Evolutionary conservation across 1,139 yeast species (phyloP), one percentile per base, ranked within the genome.

Genomic region (Yamadazyma friedrichii): DNA sequence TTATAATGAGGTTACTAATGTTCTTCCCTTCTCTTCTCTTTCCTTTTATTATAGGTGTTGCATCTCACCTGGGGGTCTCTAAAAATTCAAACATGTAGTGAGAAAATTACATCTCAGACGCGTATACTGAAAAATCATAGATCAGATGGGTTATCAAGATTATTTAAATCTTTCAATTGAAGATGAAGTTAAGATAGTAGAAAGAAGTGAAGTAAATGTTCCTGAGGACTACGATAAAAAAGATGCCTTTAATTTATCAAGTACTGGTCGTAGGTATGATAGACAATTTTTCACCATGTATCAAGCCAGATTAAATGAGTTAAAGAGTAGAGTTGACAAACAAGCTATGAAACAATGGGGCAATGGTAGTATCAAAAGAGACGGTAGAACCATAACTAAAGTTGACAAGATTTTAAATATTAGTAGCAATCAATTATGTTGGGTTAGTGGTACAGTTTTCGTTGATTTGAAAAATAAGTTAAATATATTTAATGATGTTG

Each of bases 391-490:
- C 1, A 64, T 71, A 9, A 44, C 45, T 15, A 64, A 55, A 39
- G 76, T 75, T 25, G 78, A 78, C 12, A 88, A 87, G 62, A 89
- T 89, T 9, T 67, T 93, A 46, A 96, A 91, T 57, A 82, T 91
- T 6, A 70, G 72, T 24, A 78, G 80, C 35, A 80, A 84, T 40
- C 75, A 80, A 50, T 77, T 89, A 25, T 80, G 89, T 47, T 93
- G 95, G 95, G 83, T 88, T n/a, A 74, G 86, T 28, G 99, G 98
- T 2, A 88, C 98, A 0, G 73, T 91, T 0, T 89, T 85, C 54
- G 77, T 88, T 53, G 96, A 91, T 46, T 76, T 88, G 81, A 82
- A 80, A 55, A 80, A 80, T 56, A 93, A 93, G 58, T 88, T 96
- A 9, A 85, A 89, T 55, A 84, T 93, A 38, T 65, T 94, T 42